Conservation (phyloP, 2,329 filamentous ascomycete species). For the Botryotinia convoluta region DNA sequence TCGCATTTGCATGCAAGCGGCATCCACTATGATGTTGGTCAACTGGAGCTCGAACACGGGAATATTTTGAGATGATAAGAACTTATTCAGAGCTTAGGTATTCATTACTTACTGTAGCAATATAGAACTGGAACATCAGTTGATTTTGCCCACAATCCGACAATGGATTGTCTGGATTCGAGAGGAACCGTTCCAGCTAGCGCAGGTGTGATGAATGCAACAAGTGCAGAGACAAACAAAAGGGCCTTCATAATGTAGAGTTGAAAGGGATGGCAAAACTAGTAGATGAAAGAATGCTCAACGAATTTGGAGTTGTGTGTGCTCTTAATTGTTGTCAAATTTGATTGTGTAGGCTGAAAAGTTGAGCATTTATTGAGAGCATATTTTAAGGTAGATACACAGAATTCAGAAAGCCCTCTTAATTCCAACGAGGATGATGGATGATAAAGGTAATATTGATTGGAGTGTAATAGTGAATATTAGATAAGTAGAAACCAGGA, state of each 20-base stretch:
- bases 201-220: not conserved
- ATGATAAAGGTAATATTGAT: not conserved
- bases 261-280: not conserved
- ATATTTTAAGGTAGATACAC: not conserved
- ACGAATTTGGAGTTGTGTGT: not conserved
- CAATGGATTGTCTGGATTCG: not conserved
- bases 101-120: constrained; percentile 10
- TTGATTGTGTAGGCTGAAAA: not conserved
- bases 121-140: not conserved
- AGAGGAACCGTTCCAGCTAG: not conserved
- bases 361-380: not conserved
- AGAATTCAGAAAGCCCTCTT: not conserved
- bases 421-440: not conserved
- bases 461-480: not conserved
- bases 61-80: accelerated
- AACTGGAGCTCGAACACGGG: not conserved
- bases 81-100: too few relatives aligned
- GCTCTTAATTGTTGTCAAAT: not conserved
- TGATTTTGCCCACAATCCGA: not conserved
- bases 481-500: not conserved
- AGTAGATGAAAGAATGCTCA: not conserved
- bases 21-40: not conserved
- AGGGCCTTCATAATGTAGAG: not conserved
- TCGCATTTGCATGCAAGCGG: not conserved
- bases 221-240: not conserved